Percentiles rank a stretch among this genome's conserved stretches.
These are phyloP conservation scores for Teunomyces panamensis DNA, from an alignment of 805 yeast genomes.

Conservation along the genomic window DNA sequence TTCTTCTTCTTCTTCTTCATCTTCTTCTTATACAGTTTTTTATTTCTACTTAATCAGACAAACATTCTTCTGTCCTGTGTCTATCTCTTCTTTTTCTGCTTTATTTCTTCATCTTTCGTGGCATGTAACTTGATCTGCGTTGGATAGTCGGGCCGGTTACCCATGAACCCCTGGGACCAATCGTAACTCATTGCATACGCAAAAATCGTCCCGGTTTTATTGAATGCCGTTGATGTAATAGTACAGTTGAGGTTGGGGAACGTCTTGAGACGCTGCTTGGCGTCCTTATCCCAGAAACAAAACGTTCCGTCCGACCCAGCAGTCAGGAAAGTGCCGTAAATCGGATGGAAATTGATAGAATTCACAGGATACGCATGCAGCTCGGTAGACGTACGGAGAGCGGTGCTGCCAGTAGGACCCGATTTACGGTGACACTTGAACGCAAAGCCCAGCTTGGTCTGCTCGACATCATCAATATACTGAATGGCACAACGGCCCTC, in stretches of 20 bases:
- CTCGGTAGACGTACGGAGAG: constrained; percentile 32
- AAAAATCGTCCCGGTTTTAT: constrained; percentile 75
- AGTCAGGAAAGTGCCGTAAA: constrained; percentile 86
- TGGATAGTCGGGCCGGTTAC: constrained; percentile 72
- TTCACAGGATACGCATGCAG: constrained; percentile 76
- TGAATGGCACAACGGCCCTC: constrained; percentile 97
- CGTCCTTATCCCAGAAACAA: constrained; percentile 95
- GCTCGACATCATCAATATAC: constrained; percentile 81
- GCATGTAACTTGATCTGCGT: constrained; percentile 79
- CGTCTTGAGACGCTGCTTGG: constrained; percentile 80
- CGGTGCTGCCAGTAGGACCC: constrained; percentile 32
- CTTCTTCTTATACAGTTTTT: neutral
- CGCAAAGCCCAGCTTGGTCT: constrained; percentile 70
- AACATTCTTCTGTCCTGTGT: neutral
- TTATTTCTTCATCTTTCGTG: constrained; percentile 81
- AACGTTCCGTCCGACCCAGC: constrained; percentile 94
- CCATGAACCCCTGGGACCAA: constrained; percentile 90
- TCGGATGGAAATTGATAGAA: constrained; percentile 81
- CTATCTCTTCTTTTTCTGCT: constrained; percentile 45
- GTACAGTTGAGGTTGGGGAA: constrained; percentile 67
- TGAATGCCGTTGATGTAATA: constrained; percentile 76
- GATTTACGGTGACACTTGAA: constrained; percentile 91
- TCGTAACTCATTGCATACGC: constrained; percentile 94
- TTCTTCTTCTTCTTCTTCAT: neutral
- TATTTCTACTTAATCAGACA: neutral